Percentiles rank a stretch among this genome's conserved stretches.
phyloP scores from a whole-genome alignment of 73 alveolate genomes.

The Paraurostyla sp. region DNA sequence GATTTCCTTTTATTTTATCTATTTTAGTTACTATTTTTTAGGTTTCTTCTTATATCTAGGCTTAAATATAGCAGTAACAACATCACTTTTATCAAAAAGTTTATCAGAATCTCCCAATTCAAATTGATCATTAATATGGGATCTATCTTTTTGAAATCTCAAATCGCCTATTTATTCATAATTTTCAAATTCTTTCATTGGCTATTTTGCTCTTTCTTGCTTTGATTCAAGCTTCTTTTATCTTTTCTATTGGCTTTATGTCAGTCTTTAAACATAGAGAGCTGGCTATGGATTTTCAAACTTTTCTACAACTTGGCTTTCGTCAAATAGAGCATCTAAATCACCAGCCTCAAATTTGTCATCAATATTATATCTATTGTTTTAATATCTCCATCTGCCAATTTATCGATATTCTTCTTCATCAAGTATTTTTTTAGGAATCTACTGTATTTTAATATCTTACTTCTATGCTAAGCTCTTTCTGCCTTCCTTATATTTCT shows the following conservation, averaged over 20 bases:
- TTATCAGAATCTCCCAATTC: slow-evolving; percentile 1
- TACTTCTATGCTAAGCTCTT: background rate
- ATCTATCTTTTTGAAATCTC: slow-evolving; percentile 26
- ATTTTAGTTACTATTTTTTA: background rate
- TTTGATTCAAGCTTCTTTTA: background rate
- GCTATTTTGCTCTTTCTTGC: background rate
- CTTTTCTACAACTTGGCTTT: background rate
- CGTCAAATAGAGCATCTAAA: background rate
- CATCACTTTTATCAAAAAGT: background rate
- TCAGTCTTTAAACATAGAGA: too few species aligned
- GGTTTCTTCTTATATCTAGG: background rate
- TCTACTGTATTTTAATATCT: background rate
- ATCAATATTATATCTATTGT: background rate
- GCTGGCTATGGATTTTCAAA: too few species aligned
- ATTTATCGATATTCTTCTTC: background rate
- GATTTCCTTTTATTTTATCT: background rate
- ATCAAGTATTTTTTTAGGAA: background rate
- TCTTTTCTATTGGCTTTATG: background rate
- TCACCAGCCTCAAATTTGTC: background rate
- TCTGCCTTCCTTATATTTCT: background rate
- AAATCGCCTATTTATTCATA: background rate
- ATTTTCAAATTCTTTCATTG: background rate
- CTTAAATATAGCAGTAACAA: background rate
- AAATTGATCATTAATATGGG: background rate
- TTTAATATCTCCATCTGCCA: slow-evolving; percentile 2